Evolutionary conservation across 1,284 basidiomycete genomes (phyloP).

Genomic region (Ustilago curta): DNA sequence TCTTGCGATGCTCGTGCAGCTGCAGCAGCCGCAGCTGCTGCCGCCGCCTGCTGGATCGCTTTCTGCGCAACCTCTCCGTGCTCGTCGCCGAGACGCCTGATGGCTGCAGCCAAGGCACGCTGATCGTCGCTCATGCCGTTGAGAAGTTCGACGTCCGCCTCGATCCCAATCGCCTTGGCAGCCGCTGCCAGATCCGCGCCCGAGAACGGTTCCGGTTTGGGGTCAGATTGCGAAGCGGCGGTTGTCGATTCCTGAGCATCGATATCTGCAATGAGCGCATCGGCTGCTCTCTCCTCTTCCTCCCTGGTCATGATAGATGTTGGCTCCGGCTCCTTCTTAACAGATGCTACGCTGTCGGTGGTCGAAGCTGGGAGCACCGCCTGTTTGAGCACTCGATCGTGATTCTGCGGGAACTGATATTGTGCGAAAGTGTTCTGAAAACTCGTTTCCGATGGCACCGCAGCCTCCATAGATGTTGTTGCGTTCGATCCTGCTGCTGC

Average conservation of each 20-base stretch:
- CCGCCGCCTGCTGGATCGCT: constrained; percentile 50
- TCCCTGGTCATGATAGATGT: constrained; percentile 28
- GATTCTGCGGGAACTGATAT: constrained; percentile 45
- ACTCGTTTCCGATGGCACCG: constrained; percentile 10
- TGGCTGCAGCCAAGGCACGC: constrained; percentile 50
- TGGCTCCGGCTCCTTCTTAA: neutral
- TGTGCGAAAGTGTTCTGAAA: constrained; percentile 51
- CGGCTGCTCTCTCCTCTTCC: constrained; percentile 45
- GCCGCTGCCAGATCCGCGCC: constrained; percentile 51
- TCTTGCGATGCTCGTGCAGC: constrained; percentile 44
- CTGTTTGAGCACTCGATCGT: constrained; percentile 29
- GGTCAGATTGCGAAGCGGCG: neutral
- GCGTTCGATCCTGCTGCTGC: neutral
- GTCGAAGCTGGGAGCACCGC: constrained; percentile 8
- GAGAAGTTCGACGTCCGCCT: constrained; percentile 49
- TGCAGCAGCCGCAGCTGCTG: constrained; percentile 30
- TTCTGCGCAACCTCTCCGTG: constrained; percentile 43
- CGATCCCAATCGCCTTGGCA: constrained; percentile 55
- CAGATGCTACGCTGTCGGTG: neutral
- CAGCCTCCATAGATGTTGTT: constrained; percentile 7
- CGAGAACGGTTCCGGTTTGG: constrained; percentile 22
- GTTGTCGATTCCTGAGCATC: constrained; percentile 4
- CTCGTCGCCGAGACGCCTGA: constrained; percentile 47
- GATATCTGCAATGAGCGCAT: constrained; percentile 36
- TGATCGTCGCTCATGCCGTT: constrained; percentile 49